These are phyloP conservation scores for Collariella sp. DNA, from an alignment of 495 filamentous ascomycete genomes.

Conservation along the genomic window DNA sequence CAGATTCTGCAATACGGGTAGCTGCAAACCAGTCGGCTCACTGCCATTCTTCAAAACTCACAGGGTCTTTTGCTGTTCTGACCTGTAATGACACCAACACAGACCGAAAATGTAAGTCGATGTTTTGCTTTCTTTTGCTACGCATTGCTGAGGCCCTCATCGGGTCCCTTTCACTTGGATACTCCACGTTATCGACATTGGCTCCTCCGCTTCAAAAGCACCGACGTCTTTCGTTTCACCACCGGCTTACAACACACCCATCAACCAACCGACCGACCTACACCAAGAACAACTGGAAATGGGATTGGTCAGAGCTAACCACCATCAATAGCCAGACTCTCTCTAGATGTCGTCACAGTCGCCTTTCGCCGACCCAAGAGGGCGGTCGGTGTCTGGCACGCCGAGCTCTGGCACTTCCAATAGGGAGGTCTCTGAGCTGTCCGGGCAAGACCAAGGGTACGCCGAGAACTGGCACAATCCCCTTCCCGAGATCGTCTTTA, in stretches of 20 bases:
- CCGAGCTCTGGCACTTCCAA: not conserved
- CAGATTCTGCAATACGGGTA: not conserved
- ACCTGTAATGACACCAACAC: too few species aligned
- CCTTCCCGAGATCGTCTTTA: constrained; percentile 17
- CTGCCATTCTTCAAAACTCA: not conserved
- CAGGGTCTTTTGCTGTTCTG: not conserved
- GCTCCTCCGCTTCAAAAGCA: not conserved
- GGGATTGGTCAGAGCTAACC: not conserved
- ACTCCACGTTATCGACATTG: too few species aligned
- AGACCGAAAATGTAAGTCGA: not conserved
- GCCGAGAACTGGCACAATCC: constrained; percentile 23
- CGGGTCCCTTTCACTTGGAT: too few species aligned
- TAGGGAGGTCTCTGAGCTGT: constrained; percentile 8
- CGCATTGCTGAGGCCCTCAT: not conserved
- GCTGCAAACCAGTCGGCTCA: not conserved
- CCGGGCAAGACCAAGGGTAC: constrained; percentile 20
- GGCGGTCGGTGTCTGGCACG: constrained; percentile 4
- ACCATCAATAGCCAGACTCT: too few species aligned
- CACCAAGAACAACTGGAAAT: not conserved
- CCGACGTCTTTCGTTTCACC: too few species aligned
- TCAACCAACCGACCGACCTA: not conserved
- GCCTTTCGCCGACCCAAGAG: constrained; percentile 1
- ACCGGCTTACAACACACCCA: too few species aligned
- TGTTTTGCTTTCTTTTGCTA: not conserved
- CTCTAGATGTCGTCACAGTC: not conserved